A percentile compares a stretch with the other conserved stretches of the same genome.
Conservation (phyloP, 495 filamentous ascomycete species). For the Penicillium subrubescens region DNA sequence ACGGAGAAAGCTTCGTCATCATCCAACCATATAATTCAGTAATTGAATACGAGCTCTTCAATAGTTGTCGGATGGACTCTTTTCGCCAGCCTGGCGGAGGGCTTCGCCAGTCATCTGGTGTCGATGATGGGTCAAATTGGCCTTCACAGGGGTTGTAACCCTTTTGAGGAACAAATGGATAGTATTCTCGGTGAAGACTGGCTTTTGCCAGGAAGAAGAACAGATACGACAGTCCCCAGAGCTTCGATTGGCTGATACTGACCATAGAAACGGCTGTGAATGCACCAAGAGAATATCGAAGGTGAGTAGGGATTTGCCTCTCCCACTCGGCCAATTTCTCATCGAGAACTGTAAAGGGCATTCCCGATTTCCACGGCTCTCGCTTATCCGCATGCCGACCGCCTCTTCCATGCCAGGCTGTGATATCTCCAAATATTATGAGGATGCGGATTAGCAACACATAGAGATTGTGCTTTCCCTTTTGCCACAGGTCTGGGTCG, state of each 20-base stretch:
- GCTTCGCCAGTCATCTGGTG: background rate
- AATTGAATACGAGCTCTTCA: background rate
- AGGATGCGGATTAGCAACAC: background rate
- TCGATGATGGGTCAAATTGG: background rate
- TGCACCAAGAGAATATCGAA: background rate
- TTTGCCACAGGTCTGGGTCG: background rate
- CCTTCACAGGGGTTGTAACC: background rate
- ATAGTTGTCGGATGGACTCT: background rate
- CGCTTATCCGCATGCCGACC: background rate
- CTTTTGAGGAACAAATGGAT: constrained; percentile 1
- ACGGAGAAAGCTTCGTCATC: background rate
- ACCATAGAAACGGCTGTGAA: background rate
- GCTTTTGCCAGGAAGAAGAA: constrained; percentile 5
- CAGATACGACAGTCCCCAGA: constrained; percentile 1
- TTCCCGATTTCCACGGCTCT: background rate
- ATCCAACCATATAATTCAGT: background rate
- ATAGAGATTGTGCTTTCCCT: background rate
- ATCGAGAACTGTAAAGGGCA: background rate
- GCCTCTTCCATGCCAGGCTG: constrained; percentile 1
- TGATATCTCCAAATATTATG: background rate
- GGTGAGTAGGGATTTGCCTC: background rate
- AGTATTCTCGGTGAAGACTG: constrained; percentile 1
- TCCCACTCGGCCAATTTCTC: background rate
- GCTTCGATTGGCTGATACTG: background rate
- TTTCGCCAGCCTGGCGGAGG: background rate